Base-by-base conservation (phyloP, 108 stramenopile genomes). In the Nitzschia sp. region DNA sequence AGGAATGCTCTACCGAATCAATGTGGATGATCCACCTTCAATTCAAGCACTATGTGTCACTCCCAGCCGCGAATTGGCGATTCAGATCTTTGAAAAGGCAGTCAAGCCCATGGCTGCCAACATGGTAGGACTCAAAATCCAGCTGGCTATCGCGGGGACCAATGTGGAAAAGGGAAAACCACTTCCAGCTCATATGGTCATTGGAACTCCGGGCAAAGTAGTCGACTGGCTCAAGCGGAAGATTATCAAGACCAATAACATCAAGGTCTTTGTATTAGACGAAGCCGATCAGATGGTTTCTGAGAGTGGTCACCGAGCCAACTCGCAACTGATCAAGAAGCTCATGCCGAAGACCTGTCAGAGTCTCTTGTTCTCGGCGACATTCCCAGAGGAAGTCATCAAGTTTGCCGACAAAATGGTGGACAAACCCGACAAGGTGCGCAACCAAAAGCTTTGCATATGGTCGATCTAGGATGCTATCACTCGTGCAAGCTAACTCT, bases 201-300 rank as follows among this genome's bases (percentile, higher is more conserved):
- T 98, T 50, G 97, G 97, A 29, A 98, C 97, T 6, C 96, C 97
- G 2, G 97, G 96, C 57, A 96, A 93, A 68, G 80, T 96, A 28
- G 91, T 90, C 9, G 89, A 92, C 71, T 94, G 90, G 93, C 59
- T 96, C 23, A 90, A 90, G 59, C 75, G 89, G 55, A 83, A 76
- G 58, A 64, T 69, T 25, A 80, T 94, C 65, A 80, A 85, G 30
- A 66, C 90, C 52, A 83, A 80, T 23, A 75, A 53, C 15, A 80
- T 94, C 33, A 94, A 91, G 63, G 94, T 97, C 26, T 93, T 98
- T 73, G 97, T 97, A 21, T 69, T 98, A 54, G 97, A 98, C 59
- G 97, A 98, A 80, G 97, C 97, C 11, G 97, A 98, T 80, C 72
- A 94, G 22, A 96, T 98, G 97, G 91, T 93, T 34, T 85, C 80